Conservation (phyloP, 495 filamentous ascomycete species). For the Annulohypoxylon nitens region DNA sequence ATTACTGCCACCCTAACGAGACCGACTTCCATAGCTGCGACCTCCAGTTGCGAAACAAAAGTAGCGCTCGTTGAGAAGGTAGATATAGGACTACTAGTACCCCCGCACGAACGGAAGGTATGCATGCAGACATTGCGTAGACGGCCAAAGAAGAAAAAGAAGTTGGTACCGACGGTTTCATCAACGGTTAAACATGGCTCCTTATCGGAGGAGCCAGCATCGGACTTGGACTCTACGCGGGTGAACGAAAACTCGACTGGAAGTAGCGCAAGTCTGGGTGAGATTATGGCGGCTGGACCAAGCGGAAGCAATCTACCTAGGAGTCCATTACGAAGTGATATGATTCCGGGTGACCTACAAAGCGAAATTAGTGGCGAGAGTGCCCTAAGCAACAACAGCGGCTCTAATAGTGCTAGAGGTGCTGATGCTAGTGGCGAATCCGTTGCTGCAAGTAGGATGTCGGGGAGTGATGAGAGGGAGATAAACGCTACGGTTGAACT, state of each 20-base stretch:
- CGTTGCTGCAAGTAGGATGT: constrained; percentile 44
- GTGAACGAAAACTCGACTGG: constrained; percentile 59
- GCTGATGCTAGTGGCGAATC: constrained; percentile 53
- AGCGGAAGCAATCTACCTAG: constrained; percentile 41
- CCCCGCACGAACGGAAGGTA: constrained; percentile 77
- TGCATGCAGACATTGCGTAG: constrained; percentile 80
- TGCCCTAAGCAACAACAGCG: constrained; percentile 57
- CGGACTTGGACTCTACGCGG: constrained; percentile 56
- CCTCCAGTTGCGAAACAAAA: constrained; percentile 80
- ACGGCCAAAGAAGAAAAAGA: constrained; percentile 66
- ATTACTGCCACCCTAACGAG: constrained; percentile 90
- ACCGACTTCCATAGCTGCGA: constrained; percentile 87
- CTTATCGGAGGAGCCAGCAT: constrained; percentile 45
- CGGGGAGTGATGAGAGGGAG: constrained; percentile 66
- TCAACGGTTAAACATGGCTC: constrained; percentile 34
- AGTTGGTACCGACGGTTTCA: constrained; percentile 44
- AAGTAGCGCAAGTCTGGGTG: constrained; percentile 57
- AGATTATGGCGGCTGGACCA: constrained; percentile 38
- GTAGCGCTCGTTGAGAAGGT: constrained; percentile 80
- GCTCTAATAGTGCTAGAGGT: constrained; percentile 52
- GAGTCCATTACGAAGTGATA: constrained; percentile 47
- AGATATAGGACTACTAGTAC: constrained; percentile 66
- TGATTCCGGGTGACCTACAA: constrained; percentile 57
- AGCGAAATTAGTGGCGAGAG: constrained; percentile 64
- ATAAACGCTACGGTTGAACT: constrained; percentile 91